Evolutionary conservation across 2,329 filamentous ascomycete species (phyloP), one percentile per base, ranked within the genome.

Genomic region (Purpureocillium takamizusanense): DNA sequence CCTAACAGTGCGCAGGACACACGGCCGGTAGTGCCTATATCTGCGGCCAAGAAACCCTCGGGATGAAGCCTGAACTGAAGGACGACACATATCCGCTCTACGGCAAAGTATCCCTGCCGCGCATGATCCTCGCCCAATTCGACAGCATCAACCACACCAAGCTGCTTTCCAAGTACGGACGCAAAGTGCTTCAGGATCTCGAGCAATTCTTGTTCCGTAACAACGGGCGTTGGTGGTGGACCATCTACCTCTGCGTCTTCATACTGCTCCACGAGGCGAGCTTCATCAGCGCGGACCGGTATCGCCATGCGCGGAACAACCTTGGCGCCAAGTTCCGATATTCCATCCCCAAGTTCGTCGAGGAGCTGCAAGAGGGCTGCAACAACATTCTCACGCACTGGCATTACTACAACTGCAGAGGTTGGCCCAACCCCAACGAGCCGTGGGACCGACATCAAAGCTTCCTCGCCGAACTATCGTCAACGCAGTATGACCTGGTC

Each of bases 341-440:
- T 39, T 54, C 66, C 1, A 56, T 69, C 7, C 56, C 57, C 0
- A 13, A 31, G 1, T 68, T 66, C 38, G 62, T 72, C 13, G 57
- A 65, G 28, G 51, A 61, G 6, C 53, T 72, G 2, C 70, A 74
- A 13, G 53, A 61, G 11, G 59, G 67, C 4, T 67, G 63, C 21
- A 69, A 66, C 36, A 63, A 63, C 37, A 53, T 73, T 21, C 62
- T 74, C 2, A 52, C 56, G 10, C 57, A 71, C 38, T 74, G 71
- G 71, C 66, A 70, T 35, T 74, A 73, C 46, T 74, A 64, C 51
- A 67, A 65, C 40, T 59, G 57, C 25, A 46, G 57, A 17, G 16
- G 37, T 6, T 55, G 51, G 52, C 51, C 56, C 2, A 17, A 39
- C 7, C 35, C 35, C 2, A 45, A 51, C 13, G 51, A 60, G n/a